phyloP scores from a whole-genome alignment of 2,329 filamentous ascomycete species.

The Stemphylium beticola region DNA sequence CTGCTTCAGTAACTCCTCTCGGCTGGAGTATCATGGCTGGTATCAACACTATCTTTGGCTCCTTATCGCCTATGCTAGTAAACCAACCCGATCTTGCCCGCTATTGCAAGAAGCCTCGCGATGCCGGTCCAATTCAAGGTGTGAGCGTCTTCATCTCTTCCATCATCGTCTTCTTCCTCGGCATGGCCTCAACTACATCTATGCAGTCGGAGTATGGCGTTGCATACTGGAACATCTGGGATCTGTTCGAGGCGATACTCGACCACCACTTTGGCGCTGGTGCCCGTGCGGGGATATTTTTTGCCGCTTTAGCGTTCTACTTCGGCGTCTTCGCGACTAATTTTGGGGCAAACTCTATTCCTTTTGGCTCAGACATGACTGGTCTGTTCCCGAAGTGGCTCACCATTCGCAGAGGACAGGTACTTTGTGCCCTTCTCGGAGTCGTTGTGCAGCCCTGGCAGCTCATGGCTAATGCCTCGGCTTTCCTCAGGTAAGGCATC shows the following conservation, averaged over 20 bases:
- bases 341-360: constrained; percentile 51
- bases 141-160: constrained; percentile 49
- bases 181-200: constrained; percentile 48
- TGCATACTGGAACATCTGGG: constrained; percentile 55
- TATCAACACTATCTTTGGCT: constrained; percentile 53
- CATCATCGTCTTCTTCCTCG: constrained; percentile 51
- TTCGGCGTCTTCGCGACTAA: constrained; percentile 55
- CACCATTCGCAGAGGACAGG: constrained; percentile 52
- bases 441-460: constrained; percentile 52
- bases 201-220: constrained; percentile 46
- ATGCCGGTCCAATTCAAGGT: constrained; percentile 40
- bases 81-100: constrained; percentile 54
- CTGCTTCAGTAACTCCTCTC: constrained; percentile 13
- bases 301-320: constrained; percentile 45
- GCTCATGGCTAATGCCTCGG: constrained; percentile 49
- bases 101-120: constrained; percentile 45
- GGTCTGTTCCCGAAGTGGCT: constrained; percentile 53
- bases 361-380: constrained; percentile 52
- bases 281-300: constrained; percentile 50
- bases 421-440: constrained; percentile 50
- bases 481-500: constrained; percentile 41
- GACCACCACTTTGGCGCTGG: constrained; percentile 49
- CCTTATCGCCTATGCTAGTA: constrained; percentile 50
- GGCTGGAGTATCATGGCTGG: constrained; percentile 51
- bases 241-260: constrained; percentile 53